Conservation (phyloP, 73 alveolate genomes). For the Tetrahymena malaccensis region DNA sequence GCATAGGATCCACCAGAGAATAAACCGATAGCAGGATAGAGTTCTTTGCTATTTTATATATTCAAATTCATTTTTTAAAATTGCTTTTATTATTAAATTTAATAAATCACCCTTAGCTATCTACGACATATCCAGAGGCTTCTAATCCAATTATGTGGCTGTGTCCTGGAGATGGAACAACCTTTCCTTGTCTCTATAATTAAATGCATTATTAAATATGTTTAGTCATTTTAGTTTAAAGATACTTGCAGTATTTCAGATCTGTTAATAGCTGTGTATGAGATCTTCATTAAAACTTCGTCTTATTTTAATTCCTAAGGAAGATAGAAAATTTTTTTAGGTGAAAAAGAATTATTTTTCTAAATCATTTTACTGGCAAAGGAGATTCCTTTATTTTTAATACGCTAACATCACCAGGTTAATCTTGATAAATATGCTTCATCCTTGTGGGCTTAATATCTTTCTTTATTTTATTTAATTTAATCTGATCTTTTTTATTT, state of each 20-base stretch:
- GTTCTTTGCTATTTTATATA: neutral
- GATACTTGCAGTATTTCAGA: constrained; percentile 24
- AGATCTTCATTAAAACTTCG: constrained; percentile 3
- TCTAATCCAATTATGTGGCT: constrained; percentile 49
- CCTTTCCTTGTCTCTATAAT: constrained; percentile 18
- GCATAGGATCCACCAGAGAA: constrained; percentile 60
- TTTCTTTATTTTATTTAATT: neutral
- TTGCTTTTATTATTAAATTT: neutral
- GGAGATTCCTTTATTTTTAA: neutral
- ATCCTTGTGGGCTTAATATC: neutral
- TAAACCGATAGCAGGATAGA: constrained; percentile 36
- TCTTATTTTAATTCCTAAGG: neutral
- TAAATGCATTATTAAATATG: neutral
- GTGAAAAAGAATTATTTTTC: neutral
- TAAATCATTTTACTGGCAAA: neutral
- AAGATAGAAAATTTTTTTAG: too few relatives aligned
- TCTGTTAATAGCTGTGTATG: constrained; percentile 33
- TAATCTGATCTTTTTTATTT: neutral
- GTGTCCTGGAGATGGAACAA: constrained; percentile 52
- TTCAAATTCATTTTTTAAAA: neutral
- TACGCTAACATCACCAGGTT: neutral
- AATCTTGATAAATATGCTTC: neutral
- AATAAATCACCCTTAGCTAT: neutral
- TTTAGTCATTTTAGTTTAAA: neutral
- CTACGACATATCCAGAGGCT: constrained; percentile 45